Percentiles rank a stretch among this genome's conserved stretches.
phyloP scores from a whole-genome alignment of 208 protist species.

The Polymyxa betae region DNA sequence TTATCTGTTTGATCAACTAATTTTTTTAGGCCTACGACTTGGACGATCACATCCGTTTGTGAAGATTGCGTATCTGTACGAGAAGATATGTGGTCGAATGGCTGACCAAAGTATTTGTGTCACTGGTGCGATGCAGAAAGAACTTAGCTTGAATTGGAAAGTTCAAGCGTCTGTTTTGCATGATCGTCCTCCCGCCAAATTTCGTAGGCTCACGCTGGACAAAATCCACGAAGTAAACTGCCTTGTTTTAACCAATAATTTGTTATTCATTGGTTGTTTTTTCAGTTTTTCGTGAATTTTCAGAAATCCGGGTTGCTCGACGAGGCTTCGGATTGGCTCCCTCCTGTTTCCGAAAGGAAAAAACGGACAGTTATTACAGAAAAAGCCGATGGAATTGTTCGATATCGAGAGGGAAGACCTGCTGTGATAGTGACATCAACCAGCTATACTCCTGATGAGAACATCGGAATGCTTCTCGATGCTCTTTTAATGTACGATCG shows the following conservation, averaged over 20 bases:
- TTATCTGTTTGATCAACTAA: no score
- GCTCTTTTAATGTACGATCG: slow-evolving; percentile 71
- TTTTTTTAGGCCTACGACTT: not conserved
- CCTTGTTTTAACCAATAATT: not conserved
- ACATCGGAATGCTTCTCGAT: slow-evolving; percentile 88
- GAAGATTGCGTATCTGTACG: slow-evolving; percentile 20
- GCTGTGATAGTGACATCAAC: slow-evolving; percentile 87
- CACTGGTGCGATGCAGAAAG: slow-evolving; percentile 56
- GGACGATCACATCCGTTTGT: slow-evolving; percentile 56
- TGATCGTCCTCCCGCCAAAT: slow-evolving; percentile 61
- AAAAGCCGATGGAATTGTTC: not conserved
- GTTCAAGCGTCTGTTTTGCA: slow-evolving; percentile 57
- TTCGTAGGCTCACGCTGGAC: not conserved
- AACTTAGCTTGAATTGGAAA: slow-evolving; percentile 33
- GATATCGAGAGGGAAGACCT: slow-evolving; percentile 47
- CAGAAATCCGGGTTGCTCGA: not conserved
- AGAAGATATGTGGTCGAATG: slow-evolving; percentile 44
- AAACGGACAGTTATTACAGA: not conserved
- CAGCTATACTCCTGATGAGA: slow-evolving; percentile 93
- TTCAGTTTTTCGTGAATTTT: not conserved
- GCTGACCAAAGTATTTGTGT: slow-evolving; percentile 64
- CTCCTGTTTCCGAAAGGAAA: not conserved
- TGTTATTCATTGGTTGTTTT: no score
- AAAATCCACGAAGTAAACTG: slow-evolving; percentile 35
- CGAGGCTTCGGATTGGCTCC: not conserved